Percentiles rank a stretch among this genome's conserved stretches.
Conservation (phyloP, 805 yeast species). For the Pichia cabralensis region DNA sequence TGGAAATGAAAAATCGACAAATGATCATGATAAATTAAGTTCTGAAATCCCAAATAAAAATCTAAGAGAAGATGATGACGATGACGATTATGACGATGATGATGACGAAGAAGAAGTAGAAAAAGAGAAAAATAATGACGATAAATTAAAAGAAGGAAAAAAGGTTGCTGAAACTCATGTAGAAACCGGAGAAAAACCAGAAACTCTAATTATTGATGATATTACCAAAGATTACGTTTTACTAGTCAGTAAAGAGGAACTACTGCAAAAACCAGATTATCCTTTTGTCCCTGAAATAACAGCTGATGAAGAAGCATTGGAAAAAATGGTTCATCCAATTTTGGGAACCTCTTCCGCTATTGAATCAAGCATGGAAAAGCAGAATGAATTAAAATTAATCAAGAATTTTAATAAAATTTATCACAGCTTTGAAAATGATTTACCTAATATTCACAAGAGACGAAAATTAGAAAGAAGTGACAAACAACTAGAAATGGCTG, state of each 20-base stretch:
- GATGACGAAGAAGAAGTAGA: constrained; percentile 13
- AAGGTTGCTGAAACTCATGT: too few species aligned
- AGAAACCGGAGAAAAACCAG: too few species aligned
- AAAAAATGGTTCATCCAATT: constrained; percentile 26
- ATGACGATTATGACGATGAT: constrained; percentile 25
- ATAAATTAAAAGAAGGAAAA: neutral
- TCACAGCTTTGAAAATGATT: constrained; percentile 67
- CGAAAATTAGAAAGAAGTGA: constrained; percentile 74
- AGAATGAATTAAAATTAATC: constrained; percentile 32
- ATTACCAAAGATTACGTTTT: constrained; percentile 2
- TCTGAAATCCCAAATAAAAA: neutral
- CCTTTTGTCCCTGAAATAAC: constrained; percentile 20
- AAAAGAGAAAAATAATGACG: constrained; percentile 5
- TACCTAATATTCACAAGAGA: constrained; percentile 66
- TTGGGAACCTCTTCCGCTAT: constrained; percentile 27
- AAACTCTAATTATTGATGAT: neutral
- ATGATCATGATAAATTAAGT: neutral
- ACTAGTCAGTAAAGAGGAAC: constrained; percentile 10
- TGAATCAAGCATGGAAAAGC: constrained; percentile 33
- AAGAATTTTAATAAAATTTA: constrained; percentile 63
- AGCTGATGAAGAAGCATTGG: constrained; percentile 24
- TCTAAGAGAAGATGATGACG: constrained; percentile 22
- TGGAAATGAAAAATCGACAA: neutral
- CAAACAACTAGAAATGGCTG: constrained; percentile 43
- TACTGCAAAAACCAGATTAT: constrained; percentile 22